phyloP scores from a whole-genome alignment of 2,329 filamentous ascomycete species.

The Aureobasidium sp. region DNA sequence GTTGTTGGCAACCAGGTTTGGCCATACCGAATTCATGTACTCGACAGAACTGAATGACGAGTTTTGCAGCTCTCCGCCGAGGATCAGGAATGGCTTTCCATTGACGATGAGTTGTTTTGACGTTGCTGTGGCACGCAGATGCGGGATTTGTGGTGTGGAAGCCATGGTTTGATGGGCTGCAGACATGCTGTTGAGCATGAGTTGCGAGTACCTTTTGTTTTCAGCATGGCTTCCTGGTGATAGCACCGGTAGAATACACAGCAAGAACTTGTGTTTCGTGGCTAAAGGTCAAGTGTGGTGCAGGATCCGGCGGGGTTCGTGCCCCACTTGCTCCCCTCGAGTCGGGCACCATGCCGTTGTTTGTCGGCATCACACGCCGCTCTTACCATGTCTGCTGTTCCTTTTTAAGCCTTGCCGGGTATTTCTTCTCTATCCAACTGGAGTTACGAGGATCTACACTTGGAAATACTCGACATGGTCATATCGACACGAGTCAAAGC shows the following conservation, averaged over 20 bases:
- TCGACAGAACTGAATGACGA: constrained; percentile 40
- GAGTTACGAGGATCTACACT: not conserved
- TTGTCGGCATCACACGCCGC: not conserved
- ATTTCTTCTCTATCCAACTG: not conserved
- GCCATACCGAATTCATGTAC: constrained; percentile 41
- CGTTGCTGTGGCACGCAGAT: constrained; percentile 15
- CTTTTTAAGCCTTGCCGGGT: not conserved
- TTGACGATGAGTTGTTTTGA: constrained; percentile 38
- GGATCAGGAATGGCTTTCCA: constrained; percentile 39
- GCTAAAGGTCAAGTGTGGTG: no score
- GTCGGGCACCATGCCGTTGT: not conserved
- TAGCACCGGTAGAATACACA: not conserved
- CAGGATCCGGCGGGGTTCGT: not conserved
- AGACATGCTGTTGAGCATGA: no score
- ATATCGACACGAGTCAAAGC: not conserved
- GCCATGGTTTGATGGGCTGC: no score
- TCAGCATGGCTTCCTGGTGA: not conserved
- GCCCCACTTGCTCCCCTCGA: not conserved
- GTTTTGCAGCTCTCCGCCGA: constrained; percentile 43
- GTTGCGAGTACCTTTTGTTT: not conserved
- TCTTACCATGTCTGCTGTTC: not conserved
- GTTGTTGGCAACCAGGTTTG: constrained; percentile 35
- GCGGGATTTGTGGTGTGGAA: constrained; percentile 12
- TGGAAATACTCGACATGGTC: not conserved
- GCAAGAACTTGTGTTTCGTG: not conserved